These are phyloP conservation scores for Lactarius hatsudake DNA, from an alignment of 768 basidiomycete genomes.

Conservation along the genomic window DNA sequence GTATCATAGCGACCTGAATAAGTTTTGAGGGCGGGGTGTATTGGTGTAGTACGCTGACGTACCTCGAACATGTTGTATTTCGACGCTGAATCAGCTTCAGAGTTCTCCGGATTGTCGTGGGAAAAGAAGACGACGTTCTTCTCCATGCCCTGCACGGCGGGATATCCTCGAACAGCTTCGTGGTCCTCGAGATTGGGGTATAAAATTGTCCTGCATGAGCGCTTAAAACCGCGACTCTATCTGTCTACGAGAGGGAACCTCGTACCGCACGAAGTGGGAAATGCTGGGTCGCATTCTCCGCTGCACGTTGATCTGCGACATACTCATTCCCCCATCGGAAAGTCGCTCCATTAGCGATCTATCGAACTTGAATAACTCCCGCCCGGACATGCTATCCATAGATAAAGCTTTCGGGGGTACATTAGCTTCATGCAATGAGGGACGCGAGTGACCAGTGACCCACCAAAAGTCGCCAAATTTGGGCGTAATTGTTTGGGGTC, in stretches of 20 bases:
- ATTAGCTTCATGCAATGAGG: not conserved
- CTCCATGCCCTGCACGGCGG: conserved; percentile 56
- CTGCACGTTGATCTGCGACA: conserved; percentile 72
- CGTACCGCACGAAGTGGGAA: conserved; percentile 56
- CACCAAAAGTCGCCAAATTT: conserved; percentile 60
- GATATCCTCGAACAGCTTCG: conserved; percentile 47
- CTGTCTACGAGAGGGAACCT: not conserved
- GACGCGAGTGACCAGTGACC: conserved; percentile 22
- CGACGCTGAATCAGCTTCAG: conserved; percentile 57
- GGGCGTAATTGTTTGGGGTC: conserved; percentile 77
- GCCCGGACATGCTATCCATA: conserved; percentile 60
- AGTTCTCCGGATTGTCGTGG: conserved; percentile 60
- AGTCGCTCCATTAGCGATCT: conserved; percentile 72
- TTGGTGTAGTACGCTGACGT: conserved; percentile 4
- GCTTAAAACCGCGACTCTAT: not conserved
- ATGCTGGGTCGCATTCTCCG: conserved; percentile 73
- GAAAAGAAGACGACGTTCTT: conserved; percentile 68
- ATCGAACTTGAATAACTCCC: conserved; percentile 59
- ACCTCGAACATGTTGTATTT: conserved; percentile 72
- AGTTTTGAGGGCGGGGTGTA: not conserved
- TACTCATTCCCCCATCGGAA: conserved; percentile 50
- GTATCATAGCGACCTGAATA: conserved; percentile 42
- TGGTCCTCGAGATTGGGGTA: conserved; percentile 64
- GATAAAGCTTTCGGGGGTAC: conserved; percentile 50
- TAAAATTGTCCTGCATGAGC: conserved; percentile 47